Evolutionary conservation across 2,329 filamentous ascomycete genomes (phyloP).

Genomic region (Canariomyces notabilis): DNA sequence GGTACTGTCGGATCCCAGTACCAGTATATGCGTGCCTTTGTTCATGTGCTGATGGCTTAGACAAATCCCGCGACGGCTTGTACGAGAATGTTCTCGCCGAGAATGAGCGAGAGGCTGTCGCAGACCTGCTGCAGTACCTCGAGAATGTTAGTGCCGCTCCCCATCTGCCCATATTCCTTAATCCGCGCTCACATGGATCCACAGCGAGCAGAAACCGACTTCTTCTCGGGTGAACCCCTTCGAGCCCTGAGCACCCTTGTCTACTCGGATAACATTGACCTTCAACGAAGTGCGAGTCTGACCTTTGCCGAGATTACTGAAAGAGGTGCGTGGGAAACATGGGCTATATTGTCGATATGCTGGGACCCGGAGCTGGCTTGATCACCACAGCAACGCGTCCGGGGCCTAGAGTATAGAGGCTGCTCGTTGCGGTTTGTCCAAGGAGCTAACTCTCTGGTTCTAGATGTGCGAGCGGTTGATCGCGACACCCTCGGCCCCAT

Average conservation of each 20-base stretch:
- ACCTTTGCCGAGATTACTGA: conserved; percentile 99
- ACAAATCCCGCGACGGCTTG: conserved; percentile 72
- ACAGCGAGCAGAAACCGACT: conserved; percentile 93
- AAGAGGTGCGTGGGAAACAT: conserved; percentile 62
- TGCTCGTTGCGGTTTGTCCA: conserved; percentile 2
- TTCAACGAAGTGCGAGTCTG: conserved; percentile 93
- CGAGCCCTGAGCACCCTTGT: conserved; percentile 91
- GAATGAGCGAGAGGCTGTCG: conserved; percentile 93
- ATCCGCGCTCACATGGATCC: conserved; percentile 29
- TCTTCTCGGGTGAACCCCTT: conserved; percentile 93
- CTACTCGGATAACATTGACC: conserved; percentile 97
- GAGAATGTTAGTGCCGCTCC: conserved; percentile 68
- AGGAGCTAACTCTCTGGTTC: conserved; percentile 12
- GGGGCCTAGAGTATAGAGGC: neutral
- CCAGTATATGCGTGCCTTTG: neutral
- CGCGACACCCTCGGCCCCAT: conserved; percentile 94
- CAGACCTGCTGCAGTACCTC: conserved; percentile 89
- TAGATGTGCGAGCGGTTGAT: conserved; percentile 95
- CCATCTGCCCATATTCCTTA: conserved; percentile 2
- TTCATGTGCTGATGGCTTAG: conserved; percentile 36
- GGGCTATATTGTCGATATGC: no score
- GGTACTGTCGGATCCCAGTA: conserved; percentile 31
- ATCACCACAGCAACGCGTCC: neutral
- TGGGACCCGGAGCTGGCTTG: neutral
- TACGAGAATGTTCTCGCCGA: conserved; percentile 89